Base-by-base conservation (phyloP, 352 stramenopile species). In the Phytophthora sp. region DNA sequence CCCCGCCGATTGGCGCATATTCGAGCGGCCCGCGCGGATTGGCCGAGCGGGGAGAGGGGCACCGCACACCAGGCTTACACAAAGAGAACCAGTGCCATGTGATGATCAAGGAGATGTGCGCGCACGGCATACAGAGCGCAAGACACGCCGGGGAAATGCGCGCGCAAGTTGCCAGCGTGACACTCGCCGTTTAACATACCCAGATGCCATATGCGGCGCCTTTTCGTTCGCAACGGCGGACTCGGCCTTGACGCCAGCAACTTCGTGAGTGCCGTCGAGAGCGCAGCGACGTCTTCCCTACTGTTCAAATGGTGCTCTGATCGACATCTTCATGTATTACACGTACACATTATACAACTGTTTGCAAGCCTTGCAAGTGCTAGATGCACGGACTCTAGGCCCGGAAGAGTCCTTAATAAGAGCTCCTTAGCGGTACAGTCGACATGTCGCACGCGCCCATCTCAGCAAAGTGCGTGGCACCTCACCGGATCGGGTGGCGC, bases 391-490 rank as follows among this genome's bases (percentile, higher is more conserved):
- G n/a, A n/a, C n/a, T n/a, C n/a, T n/a, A n/a, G n/a, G n/a, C n/a
- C n/a, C n/a, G n/a, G n/a, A n/a, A n/a, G n/a, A n/a, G n/a, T n/a
- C n/a, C n/a, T n/a, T n/a, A n/a, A n/a, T n/a, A n/a, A n/a, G n/a
- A n/a, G n/a, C n/a, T n/a, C n/a, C n/a, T n/a, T n/a, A n/a, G n/a
- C n/a, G n/a, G n/a, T n/a, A n/a, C n/a, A n/a, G n/a, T n/a, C 12
- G 32, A 38, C n/a, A 5, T 59, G 51, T 49, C 51, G n/a, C 39
- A 60, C 46, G 38, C 28, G 55, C 56, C 49, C 41, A 61, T 61
- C 57, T 61, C 50, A 55, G 15, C n/a, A 27, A 68, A 56, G 59
- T 68, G 55, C 50, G 58, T 66, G 58, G 58, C 57, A 27, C 49
- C 49, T 54, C 44, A 23, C 38, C 38, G 15, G 18, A 52, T 57